Evolutionary conservation across 163 green algal genomes (phyloP), one percentile per base, ranked within the genome.

Genomic region (Chloromonas sp.): DNA sequence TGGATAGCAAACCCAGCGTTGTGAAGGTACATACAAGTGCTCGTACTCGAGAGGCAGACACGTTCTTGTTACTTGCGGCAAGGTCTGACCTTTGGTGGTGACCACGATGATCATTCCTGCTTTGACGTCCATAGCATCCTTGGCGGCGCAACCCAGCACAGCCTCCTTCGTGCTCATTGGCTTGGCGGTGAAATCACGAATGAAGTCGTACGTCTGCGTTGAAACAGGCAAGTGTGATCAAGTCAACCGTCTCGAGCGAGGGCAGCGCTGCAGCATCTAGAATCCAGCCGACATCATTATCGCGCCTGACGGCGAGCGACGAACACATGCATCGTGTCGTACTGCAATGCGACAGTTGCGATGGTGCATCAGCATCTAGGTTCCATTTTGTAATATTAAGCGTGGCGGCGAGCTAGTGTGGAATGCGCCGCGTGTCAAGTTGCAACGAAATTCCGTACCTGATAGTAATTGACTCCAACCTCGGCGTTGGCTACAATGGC

Each of bases 391-490:
- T 15, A 5, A 74, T 11, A 5, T 74, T 11, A 74, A 11, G 66
- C 66, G 5, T 74, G 66, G 5, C 66, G 66, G 66, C 66, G 66
- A 74, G 5, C 66, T 74, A 15, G 5, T 5, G 66, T 74, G 66
- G 11, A 36, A 36, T 36, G 36, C 36, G 36, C 36, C 36, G 36
- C 36, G 36, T 36, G 36, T 36, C 36, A 36, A 36, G 36, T 36
- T 36, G 36, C 36, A 36, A 36, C 36, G 36, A 36, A 82, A 82
- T 60, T 82, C n/a, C 13, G 13, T 74, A 89, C 82, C 86, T 89
- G 89, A 60, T 93, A 92, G 84, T 92, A 93, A 84, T 95, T 89
- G 5, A 95, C 85, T 8, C 88, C 90, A n/a, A 90, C 81, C 88
- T 95, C 91, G 3, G 90, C 91, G 76, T 93, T 92, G 1, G 82